Conservation (phyloP, 345 rosid genomes). For the Eucalyptus curtisii region DNA sequence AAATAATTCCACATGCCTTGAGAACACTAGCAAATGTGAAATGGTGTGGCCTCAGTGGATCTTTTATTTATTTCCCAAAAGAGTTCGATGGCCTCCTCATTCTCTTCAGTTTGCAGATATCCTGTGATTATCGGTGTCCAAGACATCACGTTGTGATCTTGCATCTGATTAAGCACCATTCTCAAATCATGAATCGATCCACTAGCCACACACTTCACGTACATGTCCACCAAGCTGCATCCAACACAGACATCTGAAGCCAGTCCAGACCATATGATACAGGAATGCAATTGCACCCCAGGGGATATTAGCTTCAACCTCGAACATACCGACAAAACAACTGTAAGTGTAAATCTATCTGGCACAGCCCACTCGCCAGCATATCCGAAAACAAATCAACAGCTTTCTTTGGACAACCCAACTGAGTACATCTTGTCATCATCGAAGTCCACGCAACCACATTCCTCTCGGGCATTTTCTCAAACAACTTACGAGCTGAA, state of each 20-base stretch:
- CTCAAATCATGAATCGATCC: constrained; percentile 44
- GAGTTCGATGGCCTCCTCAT: constrained; percentile 34
- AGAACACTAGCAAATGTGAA: constrained; percentile 58
- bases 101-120: constrained; percentile 19
- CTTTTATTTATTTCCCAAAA: constrained; percentile 44
- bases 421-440: constrained; percentile 40
- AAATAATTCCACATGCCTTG: constrained; percentile 54
- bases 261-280: constrained; percentile 33
- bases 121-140: constrained; percentile 69
- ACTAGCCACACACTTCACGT: constrained; percentile 38
- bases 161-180: constrained; percentile 56
- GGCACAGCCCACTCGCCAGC: constrained; percentile 36
- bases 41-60: constrained; percentile 40
- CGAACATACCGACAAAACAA: constrained; percentile 41
- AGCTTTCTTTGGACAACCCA: constrained; percentile 35
- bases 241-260: constrained; percentile 49
- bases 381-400: constrained; percentile 37
- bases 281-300: constrained; percentile 54
- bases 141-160: constrained; percentile 50
- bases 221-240: constrained; percentile 71
- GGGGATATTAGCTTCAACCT: neutral
- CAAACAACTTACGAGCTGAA: constrained; percentile 48
- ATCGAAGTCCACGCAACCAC: constrained; percentile 6
- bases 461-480: neutral
- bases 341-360: constrained; percentile 47